Conservation (phyloP, 1,284 basidiomycete species). For the Thecaphora thlaspeos region DNA sequence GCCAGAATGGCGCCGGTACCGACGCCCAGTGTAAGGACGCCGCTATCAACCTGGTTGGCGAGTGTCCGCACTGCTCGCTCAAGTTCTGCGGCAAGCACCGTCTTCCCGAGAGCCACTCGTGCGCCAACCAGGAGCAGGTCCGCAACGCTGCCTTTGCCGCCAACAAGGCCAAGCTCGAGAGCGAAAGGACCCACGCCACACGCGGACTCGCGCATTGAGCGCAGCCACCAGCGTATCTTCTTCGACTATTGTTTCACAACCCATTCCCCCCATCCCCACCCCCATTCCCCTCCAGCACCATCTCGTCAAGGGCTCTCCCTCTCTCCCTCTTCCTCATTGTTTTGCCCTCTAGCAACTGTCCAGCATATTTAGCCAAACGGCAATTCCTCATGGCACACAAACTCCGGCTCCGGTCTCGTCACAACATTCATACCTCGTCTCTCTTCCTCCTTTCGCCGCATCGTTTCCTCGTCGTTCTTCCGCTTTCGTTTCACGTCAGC, state of each 20-base stretch:
- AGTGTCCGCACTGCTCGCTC: slow-evolving; percentile 56
- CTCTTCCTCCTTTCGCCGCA: too few relatives aligned
- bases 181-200: slow-evolving; percentile 48
- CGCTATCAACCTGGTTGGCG: slow-evolving; percentile 55
- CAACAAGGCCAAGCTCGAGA: slow-evolving; percentile 56
- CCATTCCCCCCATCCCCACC: neutral
- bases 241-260: neutral
- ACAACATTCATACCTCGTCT: too few relatives aligned
- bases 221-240: neutral
- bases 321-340: too few relatives aligned
- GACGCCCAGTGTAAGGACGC: slow-evolving; percentile 55
- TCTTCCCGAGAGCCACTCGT: slow-evolving; percentile 54
- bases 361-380: too few relatives aligned
- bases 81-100: slow-evolving; percentile 55
- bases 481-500: too few relatives aligned
- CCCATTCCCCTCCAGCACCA: too few relatives aligned
- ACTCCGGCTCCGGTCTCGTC: too few relatives aligned
- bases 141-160: slow-evolving; percentile 53
- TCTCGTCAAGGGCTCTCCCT: too few relatives aligned
- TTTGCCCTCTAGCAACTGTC: too few relatives aligned
- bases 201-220: slow-evolving; percentile 53
- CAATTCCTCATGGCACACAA: too few relatives aligned
- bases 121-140: slow-evolving; percentile 50
- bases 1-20: slow-evolving; percentile 51
- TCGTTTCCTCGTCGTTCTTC: too few relatives aligned